Conservation (phyloP, 1,284 basidiomycete genomes). For the Puccinia horiana region DNA sequence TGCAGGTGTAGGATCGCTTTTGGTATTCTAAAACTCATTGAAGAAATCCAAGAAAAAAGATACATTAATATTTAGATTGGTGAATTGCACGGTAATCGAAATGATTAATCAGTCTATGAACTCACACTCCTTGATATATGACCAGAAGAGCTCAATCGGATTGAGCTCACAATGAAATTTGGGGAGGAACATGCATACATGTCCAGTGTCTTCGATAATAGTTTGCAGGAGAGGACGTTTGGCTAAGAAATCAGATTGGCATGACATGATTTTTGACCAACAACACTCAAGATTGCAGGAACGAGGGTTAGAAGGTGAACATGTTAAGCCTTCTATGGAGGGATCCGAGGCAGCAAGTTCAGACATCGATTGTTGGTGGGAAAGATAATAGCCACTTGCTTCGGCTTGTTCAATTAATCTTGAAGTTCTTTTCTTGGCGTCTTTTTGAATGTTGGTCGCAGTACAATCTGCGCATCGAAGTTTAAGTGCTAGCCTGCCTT, state of each 20-base stretch:
- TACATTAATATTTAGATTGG: no score
- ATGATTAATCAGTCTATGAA: no score
- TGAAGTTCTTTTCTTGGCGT: background rate
- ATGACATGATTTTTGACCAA: background rate
- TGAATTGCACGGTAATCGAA: no score
- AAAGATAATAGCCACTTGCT: background rate
- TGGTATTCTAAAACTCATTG: constrained; percentile 5
- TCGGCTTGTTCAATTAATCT: background rate
- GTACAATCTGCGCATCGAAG: background rate
- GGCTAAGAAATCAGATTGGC: background rate
- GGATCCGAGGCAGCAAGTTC: background rate
- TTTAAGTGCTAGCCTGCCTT: background rate
- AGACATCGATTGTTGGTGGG: background rate
- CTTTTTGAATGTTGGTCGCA: background rate
- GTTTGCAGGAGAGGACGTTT: background rate
- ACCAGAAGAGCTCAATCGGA: no score
- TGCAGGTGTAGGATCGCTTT: background rate
- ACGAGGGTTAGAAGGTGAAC: background rate
- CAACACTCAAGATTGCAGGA: background rate
- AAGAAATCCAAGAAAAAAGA: no score
- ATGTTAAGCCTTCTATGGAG: no score
- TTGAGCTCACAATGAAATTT: no score
- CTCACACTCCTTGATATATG: no score
- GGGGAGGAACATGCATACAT: no score
- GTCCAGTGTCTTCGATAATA: no score